phyloP scores from a whole-genome alignment of 2,329 filamentous ascomycete genomes.

The Passalora sequoiae region DNA sequence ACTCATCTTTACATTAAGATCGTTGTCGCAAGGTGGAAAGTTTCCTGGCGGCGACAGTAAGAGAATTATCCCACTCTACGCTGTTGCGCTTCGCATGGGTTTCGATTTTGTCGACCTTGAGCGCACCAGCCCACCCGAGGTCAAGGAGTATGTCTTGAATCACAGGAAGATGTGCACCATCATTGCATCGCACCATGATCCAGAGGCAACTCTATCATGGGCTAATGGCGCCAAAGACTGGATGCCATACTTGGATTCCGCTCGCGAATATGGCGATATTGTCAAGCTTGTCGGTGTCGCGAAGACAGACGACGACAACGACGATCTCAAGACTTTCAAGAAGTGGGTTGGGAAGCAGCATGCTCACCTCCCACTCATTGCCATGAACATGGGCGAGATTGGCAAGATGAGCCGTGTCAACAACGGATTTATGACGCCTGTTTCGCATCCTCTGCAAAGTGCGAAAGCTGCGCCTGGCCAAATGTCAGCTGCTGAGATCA shows the following conservation, averaged over 20 bases:
- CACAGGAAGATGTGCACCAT: constrained; percentile 70
- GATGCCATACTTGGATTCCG: constrained; percentile 84
- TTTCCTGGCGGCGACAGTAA: constrained; percentile 72
- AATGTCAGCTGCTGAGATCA: constrained; percentile 83
- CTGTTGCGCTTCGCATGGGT: constrained; percentile 71
- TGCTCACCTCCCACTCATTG: constrained; percentile 72
- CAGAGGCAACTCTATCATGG: constrained; percentile 74
- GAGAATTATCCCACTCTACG: constrained; percentile 65
- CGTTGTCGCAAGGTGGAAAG: constrained; percentile 75
- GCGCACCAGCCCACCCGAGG: constrained; percentile 73
- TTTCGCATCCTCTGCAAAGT: constrained; percentile 82
- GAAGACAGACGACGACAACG: constrained; percentile 74
- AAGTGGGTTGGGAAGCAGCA: constrained; percentile 66
- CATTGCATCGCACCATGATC: constrained; percentile 94
- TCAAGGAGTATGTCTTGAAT: constrained; percentile 52
- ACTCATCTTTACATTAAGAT: constrained; percentile 88
- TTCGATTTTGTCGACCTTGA: constrained; percentile 93
- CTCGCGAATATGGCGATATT: constrained; percentile 82
- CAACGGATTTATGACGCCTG: constrained; percentile 90
- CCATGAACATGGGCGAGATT: constrained; percentile 85
- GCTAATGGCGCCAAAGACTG: constrained; percentile 64
- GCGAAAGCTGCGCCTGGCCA: constrained; percentile 93
- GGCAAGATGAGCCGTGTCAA: constrained; percentile 87
- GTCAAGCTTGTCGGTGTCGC: constrained; percentile 91
- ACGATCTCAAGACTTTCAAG: constrained; percentile 76